Evolutionary conservation across 495 filamentous ascomycete genomes (phyloP).

Genomic region (Penicillium pancosmium): DNA sequence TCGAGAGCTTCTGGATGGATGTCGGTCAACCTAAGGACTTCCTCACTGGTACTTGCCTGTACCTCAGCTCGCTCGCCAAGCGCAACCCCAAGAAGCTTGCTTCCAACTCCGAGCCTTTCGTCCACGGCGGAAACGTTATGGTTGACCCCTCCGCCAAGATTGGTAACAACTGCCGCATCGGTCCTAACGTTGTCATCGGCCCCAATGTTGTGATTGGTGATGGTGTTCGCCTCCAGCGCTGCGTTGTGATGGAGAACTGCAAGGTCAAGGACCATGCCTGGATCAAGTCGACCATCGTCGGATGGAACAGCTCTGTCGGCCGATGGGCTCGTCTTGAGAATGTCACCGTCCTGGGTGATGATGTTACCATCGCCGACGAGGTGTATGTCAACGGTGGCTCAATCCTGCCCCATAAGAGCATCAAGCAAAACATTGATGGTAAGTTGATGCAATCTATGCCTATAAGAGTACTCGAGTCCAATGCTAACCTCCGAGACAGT

Average conservation of each 20-base stretch:
- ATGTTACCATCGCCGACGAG: conserved; percentile 98
- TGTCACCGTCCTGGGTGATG: conserved; percentile 94
- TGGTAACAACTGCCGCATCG: conserved; percentile 97
- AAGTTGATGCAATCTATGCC: conserved; percentile 31
- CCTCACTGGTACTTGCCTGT: conserved; percentile 93
- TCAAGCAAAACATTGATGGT: conserved; percentile 97
- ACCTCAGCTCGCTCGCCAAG: conserved; percentile 91
- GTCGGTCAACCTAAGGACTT: conserved; percentile 99
- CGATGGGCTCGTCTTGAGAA: conserved; percentile 97
- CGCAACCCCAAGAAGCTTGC: conserved; percentile 86
- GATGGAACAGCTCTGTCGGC: conserved; percentile 97
- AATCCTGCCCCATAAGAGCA: conserved; percentile 96
- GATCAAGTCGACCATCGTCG: conserved; percentile 99
- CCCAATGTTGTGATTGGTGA: conserved; percentile 94
- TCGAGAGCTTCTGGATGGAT: conserved; percentile 99
- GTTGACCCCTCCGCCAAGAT: conserved; percentile 96
- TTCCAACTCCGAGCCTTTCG: conserved; percentile 73
- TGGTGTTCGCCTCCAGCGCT: conserved; percentile 91
- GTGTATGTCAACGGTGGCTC: conserved; percentile 98
- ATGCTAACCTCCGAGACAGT: conserved; percentile 44
- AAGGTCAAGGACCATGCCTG: conserved; percentile 99
- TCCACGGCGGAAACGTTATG: conserved; percentile 95
- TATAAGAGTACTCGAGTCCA: background rate
- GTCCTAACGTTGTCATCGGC: conserved; percentile 96
- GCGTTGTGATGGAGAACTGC: conserved; percentile 83